These are phyloP conservation scores for Trapa bicornis DNA, from an alignment of 345 rosid genomes.

Conservation along the genomic window DNA sequence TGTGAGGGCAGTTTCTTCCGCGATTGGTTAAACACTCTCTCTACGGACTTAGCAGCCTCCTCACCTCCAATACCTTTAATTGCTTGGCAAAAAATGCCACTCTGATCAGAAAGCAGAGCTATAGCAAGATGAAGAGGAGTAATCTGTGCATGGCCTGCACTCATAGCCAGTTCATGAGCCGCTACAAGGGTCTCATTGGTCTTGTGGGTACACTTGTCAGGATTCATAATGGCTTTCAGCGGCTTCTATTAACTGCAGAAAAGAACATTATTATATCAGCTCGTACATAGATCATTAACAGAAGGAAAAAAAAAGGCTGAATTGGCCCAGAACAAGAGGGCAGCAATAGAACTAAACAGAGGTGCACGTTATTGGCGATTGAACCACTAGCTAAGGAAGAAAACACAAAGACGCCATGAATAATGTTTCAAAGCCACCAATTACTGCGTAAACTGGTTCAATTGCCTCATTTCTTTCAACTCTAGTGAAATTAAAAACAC, in stretches of 20 bases:
- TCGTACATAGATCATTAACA: not conserved
- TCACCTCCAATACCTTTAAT: slow-evolving; percentile 47
- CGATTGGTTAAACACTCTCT: slow-evolving; percentile 59
- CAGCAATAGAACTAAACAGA: too few relatives aligned
- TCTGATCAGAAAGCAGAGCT: slow-evolving; percentile 55
- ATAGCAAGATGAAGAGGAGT: slow-evolving; percentile 77
- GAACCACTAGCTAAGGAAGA: too few relatives aligned
- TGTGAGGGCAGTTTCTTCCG: slow-evolving; percentile 74
- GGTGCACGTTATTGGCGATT: too few relatives aligned
- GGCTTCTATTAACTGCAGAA: not conserved
- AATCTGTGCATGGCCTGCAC: slow-evolving; percentile 64
- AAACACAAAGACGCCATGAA: too few relatives aligned
- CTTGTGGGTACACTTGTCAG: slow-evolving; percentile 84
- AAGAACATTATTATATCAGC: not conserved
- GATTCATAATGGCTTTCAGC: slow-evolving; percentile 40
- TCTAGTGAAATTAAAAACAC: too few relatives aligned
- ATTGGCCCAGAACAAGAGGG: too few relatives aligned
- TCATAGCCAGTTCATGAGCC: slow-evolving; percentile 56
- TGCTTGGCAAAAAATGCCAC: slow-evolving; percentile 57
- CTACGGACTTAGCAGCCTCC: slow-evolving; percentile 42
- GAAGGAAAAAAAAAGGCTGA: not conserved
- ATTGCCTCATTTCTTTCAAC: too few relatives aligned
- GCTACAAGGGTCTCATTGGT: slow-evolving; percentile 61
- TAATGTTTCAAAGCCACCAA: too few relatives aligned
- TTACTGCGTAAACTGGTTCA: too few relatives aligned